Evolutionary conservation across 2,329 filamentous ascomycete species (phyloP).

Genomic region (Xylariaceae sp.): DNA sequence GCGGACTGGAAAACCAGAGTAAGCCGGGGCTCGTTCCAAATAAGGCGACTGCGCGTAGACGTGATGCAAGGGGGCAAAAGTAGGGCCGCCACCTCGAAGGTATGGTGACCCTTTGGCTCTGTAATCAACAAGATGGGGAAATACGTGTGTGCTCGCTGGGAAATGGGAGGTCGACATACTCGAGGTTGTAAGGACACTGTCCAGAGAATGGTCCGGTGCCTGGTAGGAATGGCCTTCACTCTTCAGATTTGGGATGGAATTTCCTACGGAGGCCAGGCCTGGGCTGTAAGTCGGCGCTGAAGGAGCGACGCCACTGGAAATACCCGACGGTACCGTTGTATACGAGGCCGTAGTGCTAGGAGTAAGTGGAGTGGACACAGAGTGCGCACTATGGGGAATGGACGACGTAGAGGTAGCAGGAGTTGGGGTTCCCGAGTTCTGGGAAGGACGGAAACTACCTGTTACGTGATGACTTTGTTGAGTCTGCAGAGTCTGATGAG

Average conservation of each 20-base stretch:
- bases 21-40: conserved; percentile 37
- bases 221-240: conserved; percentile 50
- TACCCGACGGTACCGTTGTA: conserved; percentile 27
- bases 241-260: conserved; percentile 34
- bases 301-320: conserved; percentile 25
- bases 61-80: conserved; percentile 33
- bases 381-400: conserved; percentile 27
- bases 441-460: conserved; percentile 62
- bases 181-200: conserved; percentile 37
- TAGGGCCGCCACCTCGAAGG: conserved; percentile 48
- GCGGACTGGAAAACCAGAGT: conserved; percentile 47
- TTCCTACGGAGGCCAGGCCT: conserved; percentile 33
- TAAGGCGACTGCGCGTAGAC: conserved; percentile 27
- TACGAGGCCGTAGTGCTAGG: conserved; percentile 27
- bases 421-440: conserved; percentile 39
- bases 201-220: conserved; percentile 63
- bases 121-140: conserved; percentile 25
- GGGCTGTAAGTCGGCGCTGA: conserved; percentile 27
- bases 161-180: conserved; percentile 35
- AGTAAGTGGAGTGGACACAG: conserved; percentile 21
- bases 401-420: conserved; percentile 27
- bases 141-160: conserved; percentile 27
- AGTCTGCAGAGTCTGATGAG: conserved; percentile 41
- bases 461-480: conserved; percentile 50
- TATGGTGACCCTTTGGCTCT: conserved; percentile 38